Base-by-base conservation (phyloP, 2,329 filamentous ascomycete genomes). In the Clarireedia hainanense region DNA sequence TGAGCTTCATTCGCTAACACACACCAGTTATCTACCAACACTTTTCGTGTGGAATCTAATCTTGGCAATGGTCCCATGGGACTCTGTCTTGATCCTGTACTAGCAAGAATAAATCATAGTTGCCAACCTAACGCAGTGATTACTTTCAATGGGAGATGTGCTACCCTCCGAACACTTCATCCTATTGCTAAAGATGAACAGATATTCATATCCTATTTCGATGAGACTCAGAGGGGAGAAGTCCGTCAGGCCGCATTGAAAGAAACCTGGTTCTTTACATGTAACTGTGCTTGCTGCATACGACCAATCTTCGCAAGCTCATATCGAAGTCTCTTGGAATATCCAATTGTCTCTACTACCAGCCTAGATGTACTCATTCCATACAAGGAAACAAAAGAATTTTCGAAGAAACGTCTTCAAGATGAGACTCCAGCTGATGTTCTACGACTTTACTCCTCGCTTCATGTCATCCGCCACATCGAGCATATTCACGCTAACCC, bases 151-250 rank as follows among this genome's bases (percentile, higher is more conserved):
- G 77, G 77, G 4, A 73, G 80, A 5, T 72, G 68, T 4, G 76
- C 80, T 3, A 68, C 77, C 2, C 67, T 86, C 14, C 73, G 76
- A 39, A 78, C 81, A 2, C 73, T 78, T 53, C 66, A 63, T 23
- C 66, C 71, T 3, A 81, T 86, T 43, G 63, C 72, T 14, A 65
- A 71, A 34, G 80, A 75, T 6, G 76, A 83, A 26, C 79, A 84
- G 69, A 75, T 85, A 53, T 75, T 78, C 56, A 81, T 85, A 36
- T 83, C 80, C 1, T 85, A 85, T 61, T 79, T 81, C 37, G 80
- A 82, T 78, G 69, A 57, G 72, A 65, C 20, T 26, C 34, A 57
- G 20, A 40, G 47, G 6, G 46, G 55, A 7, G 50, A 59, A 26
- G 27, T 51, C 5, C 57, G 62, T n/a, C 42, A 36, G 30, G 50